Evolutionary conservation across 192 early-diverging fungal genomes (phyloP).

Genomic region (Coemansia sp.): DNA sequence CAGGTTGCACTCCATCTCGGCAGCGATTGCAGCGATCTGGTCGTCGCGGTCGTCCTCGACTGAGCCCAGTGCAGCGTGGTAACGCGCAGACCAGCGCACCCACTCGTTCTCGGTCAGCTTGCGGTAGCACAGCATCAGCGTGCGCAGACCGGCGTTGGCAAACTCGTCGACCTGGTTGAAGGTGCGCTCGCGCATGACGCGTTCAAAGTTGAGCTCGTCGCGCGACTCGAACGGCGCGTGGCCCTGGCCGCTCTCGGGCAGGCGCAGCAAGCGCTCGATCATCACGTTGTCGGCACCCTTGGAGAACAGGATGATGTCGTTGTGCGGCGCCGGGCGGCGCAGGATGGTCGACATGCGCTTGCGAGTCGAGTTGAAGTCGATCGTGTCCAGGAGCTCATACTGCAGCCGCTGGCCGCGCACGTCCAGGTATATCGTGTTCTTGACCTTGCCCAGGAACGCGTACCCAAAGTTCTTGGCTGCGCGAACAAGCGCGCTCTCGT

Average conservation of each 20-base stretch:
- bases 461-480: constrained; percentile 80
- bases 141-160: constrained; percentile 85
- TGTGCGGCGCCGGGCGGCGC: constrained; percentile 66
- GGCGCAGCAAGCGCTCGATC: constrained; percentile 64
- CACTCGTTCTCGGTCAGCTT: constrained; percentile 72
- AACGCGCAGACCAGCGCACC: constrained; percentile 70
- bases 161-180: constrained; percentile 70
- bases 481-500: constrained; percentile 79
- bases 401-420: constrained; percentile 64
- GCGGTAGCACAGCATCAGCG: constrained; percentile 83
- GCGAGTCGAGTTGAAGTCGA: constrained; percentile 94
- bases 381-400: constrained; percentile 81
- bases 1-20: constrained; percentile 79
- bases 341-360: constrained; percentile 94
- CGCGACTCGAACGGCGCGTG: constrained; percentile 25
- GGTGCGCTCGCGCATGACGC: constrained; percentile 59
- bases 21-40: constrained; percentile 67
- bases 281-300: constrained; percentile 99
- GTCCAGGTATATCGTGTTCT: constrained; percentile 63
- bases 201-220: constrained; percentile 53
- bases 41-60: constrained; percentile 72
- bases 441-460: constrained; percentile 63
- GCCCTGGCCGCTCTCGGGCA: constrained; percentile 14
- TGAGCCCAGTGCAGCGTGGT: constrained; percentile 69
- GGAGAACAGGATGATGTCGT: constrained; percentile 82